phyloP scores from a whole-genome alignment of 2,329 filamentous ascomycete genomes.

The Trichoderma brevicompactum region DNA sequence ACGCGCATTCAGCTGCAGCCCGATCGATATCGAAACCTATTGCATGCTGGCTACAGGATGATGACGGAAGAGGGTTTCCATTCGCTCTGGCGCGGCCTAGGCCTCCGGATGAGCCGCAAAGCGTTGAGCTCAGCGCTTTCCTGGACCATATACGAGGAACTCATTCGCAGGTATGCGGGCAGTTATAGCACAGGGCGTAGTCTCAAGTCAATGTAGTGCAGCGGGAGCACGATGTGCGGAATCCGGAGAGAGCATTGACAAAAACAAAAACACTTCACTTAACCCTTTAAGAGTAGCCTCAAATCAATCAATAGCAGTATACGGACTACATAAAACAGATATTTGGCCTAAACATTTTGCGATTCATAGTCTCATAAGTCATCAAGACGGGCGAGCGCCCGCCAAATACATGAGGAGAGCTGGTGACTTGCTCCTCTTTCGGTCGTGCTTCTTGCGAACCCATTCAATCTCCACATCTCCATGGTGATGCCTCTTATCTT shows the following conservation, averaged over 20 bases:
- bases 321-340: conserved; percentile 15
- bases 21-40: conserved; percentile 77
- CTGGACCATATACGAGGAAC: conserved; percentile 96
- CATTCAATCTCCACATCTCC: conserved; percentile 57
- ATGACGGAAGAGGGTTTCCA: conserved; percentile 77
- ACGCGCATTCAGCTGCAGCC: conserved; percentile 93
- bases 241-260: no score
- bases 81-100: conserved; percentile 84
- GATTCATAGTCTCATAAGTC: conserved; percentile 1
- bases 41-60: conserved; percentile 78
- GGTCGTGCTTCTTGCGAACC: conserved; percentile 61
- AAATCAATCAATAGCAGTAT: conserved; percentile 16
- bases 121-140: conserved; percentile 92
- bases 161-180: conserved; percentile 65
- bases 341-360: conserved; percentile 1
- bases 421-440: conserved; percentile 60
- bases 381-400: conserved; percentile 51
- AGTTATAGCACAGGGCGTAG: conserved; percentile 16
- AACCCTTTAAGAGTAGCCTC: background rate
- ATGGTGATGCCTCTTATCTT: conserved; percentile 50
- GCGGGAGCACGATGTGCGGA: background rate
- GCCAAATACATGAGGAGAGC: conserved; percentile 62
- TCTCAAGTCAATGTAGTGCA: conserved; percentile 15
- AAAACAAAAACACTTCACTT: conserved; percentile 2
- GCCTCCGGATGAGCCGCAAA: conserved; percentile 85